Evolutionary conservation across 1,284 basidiomycete species (phyloP).

Genomic region (Apiotrichum akiyoshidainum): DNA sequence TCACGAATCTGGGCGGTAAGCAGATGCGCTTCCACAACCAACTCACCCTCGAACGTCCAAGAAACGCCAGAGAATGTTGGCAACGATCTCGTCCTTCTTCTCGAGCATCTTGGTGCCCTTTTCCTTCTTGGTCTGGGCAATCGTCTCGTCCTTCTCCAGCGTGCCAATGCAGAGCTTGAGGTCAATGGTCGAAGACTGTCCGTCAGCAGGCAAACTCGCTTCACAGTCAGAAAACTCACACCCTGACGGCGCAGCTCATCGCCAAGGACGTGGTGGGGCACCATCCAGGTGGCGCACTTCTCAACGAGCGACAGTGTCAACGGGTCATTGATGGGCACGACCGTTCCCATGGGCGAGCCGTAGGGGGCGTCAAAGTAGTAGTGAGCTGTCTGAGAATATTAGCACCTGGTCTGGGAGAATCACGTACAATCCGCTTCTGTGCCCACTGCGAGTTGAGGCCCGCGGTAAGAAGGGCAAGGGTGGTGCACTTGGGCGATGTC

Average conservation of each 20-base stretch:
- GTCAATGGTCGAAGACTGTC: constrained; percentile 91
- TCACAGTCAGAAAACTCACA: constrained; percentile 58
- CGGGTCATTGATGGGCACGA: constrained; percentile 67
- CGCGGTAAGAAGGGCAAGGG: constrained; percentile 77
- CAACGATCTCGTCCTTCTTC: constrained; percentile 97
- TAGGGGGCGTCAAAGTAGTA: constrained; percentile 53
- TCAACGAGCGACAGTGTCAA: constrained; percentile 83
- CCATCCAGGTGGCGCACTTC: constrained; percentile 87
- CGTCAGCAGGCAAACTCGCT: not conserved
- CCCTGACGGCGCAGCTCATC: constrained; percentile 94
- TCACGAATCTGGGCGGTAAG: constrained; percentile 63
- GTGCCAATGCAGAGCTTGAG: constrained; percentile 92
- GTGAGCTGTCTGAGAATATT: constrained; percentile 43
- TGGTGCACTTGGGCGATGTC: constrained; percentile 85
- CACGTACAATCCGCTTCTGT: constrained; percentile 61
- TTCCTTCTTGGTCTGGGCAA: constrained; percentile 69
- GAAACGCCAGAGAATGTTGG: constrained; percentile 98
- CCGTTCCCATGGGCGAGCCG: constrained; percentile 27
- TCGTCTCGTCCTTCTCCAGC: constrained; percentile 72
- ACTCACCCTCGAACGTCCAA: constrained; percentile 85
- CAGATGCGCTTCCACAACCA: constrained; percentile 12
- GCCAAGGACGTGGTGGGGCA: constrained; percentile 79
- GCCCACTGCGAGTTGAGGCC: constrained; percentile 72
- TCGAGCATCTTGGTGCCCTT: constrained; percentile 80
- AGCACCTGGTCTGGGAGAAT: not conserved